Evolutionary conservation across 1,284 basidiomycete genomes (phyloP), one percentile per base, ranked within the genome.

Genomic region (Neonothopanus nambi): DNA sequence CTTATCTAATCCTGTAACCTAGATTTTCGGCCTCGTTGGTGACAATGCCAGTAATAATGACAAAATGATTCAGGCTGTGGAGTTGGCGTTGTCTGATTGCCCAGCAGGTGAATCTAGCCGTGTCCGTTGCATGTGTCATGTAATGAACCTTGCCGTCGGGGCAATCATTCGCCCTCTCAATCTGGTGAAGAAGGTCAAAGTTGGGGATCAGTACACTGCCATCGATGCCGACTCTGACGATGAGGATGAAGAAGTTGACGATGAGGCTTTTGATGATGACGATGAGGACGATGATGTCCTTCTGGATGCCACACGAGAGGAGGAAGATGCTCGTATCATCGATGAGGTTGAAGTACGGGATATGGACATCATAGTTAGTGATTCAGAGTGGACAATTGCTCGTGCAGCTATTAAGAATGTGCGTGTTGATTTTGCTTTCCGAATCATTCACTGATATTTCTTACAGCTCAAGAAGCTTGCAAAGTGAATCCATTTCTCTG

Each of bases 71-170:
- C 39, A 51, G 18, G 30, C 26, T 23, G n/a, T 55, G n/a, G n/a
- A n/a, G n/a, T n/a, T n/a, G n/a, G n/a, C n/a, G n/a, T n/a, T n/a
- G n/a, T 23, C 35, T 20, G 21, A 23, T 4, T 30, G 42, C 21
- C 33, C 37, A 15, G 40, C 35, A 13, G 50, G 48, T n/a, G 35
- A 36, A 18, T 12, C n/a, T n/a, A 57, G 50, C 12, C 50, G 54
- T 8, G 45, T 59, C n/a, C 57, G 51, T 23, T 61, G 56, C 55
- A 51, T 61, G 47, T 52, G 52, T 9, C 57, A 61, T 30, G 55
- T 61, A 17, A 37, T 59, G n/a, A 59, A 61, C 43, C 54, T 61
- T 18, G 47, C 53, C 1, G 53, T 49, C 39, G 57, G 57, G 49
- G 58, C 47, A 17, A 20, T 46, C 23, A 23, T 33, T 28, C 47